Evolutionary conservation across 495 filamentous ascomycete species (phyloP).

Genomic region (Penicillium longicatenatum): DNA sequence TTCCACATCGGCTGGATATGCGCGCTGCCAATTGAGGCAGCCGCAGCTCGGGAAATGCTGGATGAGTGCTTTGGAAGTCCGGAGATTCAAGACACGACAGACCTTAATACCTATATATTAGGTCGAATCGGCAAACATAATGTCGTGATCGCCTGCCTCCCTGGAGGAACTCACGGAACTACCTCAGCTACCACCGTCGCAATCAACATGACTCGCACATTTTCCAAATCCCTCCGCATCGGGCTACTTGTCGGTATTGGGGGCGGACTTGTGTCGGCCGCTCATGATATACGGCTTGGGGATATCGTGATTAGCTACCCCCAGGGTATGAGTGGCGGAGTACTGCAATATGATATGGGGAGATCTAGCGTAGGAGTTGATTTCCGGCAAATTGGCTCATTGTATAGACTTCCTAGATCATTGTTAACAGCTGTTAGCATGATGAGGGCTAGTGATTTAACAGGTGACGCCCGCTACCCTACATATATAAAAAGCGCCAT

Average conservation of each 20-base stretch:
- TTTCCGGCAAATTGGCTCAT: slow-evolving; percentile 27
- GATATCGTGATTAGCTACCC: slow-evolving; percentile 27
- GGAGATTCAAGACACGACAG: slow-evolving; percentile 18
- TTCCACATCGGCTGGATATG: slow-evolving; percentile 18
- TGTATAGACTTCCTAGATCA: slow-evolving; percentile 31
- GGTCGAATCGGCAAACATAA: slow-evolving; percentile 46
- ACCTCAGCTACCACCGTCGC: slow-evolving; percentile 40
- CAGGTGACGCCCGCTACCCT: slow-evolving; percentile 16
- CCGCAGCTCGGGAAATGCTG: slow-evolving; percentile 47
- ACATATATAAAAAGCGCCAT: slow-evolving; percentile 19
- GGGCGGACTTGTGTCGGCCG: slow-evolving; percentile 13
- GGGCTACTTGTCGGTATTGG: slow-evolving; percentile 18
- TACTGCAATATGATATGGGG: slow-evolving; percentile 18
- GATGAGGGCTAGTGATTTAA: slow-evolving; percentile 26
- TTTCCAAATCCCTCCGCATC: slow-evolving; percentile 21
- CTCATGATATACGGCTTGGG: slow-evolving; percentile 21
- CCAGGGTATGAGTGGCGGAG: slow-evolving; percentile 8
- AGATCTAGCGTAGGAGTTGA: slow-evolving; percentile 39
- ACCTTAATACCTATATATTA: slow-evolving; percentile 43
- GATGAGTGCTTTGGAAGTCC: slow-evolving; percentile 43
- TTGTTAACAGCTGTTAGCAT: slow-evolving; percentile 27
- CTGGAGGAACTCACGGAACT: slow-evolving; percentile 40
- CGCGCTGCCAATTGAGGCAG: slow-evolving; percentile 31
- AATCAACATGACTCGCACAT: slow-evolving; percentile 35
- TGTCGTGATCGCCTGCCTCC: slow-evolving; percentile 46